phyloP scores from a whole-genome alignment of 768 basidiomycete genomes.

The Kwoniella pini region DNA sequence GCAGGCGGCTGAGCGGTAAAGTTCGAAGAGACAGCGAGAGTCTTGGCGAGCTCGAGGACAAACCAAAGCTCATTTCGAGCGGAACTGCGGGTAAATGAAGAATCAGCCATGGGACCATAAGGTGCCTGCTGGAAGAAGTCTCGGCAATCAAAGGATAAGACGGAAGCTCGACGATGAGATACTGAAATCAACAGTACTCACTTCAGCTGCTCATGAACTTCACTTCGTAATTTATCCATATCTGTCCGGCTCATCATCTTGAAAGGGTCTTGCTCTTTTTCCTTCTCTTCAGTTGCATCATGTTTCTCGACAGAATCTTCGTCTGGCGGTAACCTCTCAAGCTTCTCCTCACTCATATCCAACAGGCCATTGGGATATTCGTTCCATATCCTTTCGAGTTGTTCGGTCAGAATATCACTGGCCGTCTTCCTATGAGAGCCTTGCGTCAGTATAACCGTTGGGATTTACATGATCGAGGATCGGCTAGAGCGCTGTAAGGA shows the following conservation, averaged over 20 bases:
- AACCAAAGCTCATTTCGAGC: constrained; percentile 51
- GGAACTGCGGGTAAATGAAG: constrained; percentile 18
- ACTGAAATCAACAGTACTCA: constrained; percentile 14
- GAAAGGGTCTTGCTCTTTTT: constrained; percentile 10
- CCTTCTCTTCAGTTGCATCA: constrained; percentile 6
- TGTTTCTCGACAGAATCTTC: constrained; percentile 16
- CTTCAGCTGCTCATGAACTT: constrained; percentile 42
- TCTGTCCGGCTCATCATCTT: constrained; percentile 32
- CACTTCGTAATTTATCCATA: constrained; percentile 38
- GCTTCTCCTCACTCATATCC: constrained; percentile 32
- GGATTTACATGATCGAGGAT: too few relatives aligned
- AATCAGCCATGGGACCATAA: too few relatives aligned
- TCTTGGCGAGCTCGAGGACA: constrained; percentile 44
- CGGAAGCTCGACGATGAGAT: too few relatives aligned
- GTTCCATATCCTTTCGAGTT: constrained; percentile 42
- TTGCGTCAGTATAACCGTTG: too few relatives aligned
- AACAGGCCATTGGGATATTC: constrained; percentile 45
- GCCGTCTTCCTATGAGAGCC: constrained; percentile 20
- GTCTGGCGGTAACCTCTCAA: constrained; percentile 18
- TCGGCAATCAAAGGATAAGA: too few relatives aligned
- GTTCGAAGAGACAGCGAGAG: constrained; percentile 28
- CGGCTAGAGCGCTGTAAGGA: too few relatives aligned
- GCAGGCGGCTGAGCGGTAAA: constrained; percentile 31
- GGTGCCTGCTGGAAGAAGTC: too few relatives aligned
- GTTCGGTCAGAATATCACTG: constrained; percentile 29